A percentile compares a stretch with the other conserved stretches of the same genome.
phyloP scores from a whole-genome alignment of 768 basidiomycete genomes.

The Mycena polygramma region DNA sequence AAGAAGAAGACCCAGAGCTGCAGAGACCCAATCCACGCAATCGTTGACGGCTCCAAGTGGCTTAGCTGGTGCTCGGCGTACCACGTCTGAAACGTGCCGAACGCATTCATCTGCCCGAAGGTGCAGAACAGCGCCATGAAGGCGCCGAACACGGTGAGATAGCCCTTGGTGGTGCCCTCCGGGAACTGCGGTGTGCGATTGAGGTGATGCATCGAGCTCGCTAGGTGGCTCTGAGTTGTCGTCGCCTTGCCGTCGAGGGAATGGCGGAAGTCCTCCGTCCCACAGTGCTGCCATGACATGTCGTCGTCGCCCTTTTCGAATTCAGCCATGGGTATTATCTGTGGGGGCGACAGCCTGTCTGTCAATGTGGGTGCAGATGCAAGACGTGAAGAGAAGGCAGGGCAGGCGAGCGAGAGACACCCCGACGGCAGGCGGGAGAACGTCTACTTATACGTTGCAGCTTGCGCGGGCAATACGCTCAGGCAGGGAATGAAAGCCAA shows the following conservation, averaged over 20 bases:
- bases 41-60: conserved; percentile 62
- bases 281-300: conserved; percentile 39
- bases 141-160: conserved; percentile 71
- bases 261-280: conserved; percentile 37
- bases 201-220: conserved; percentile 30
- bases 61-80: conserved; percentile 72
- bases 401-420: conserved; percentile 8
- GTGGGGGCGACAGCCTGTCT: conserved; percentile 36
- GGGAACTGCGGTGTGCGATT: conserved; percentile 37
- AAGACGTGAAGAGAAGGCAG: background rate
- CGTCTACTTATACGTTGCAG: conserved; percentile 25
- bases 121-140: conserved; percentile 77
- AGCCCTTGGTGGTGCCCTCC: conserved; percentile 51
- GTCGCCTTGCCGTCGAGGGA: conserved; percentile 36
- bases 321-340: conserved; percentile 30
- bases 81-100: conserved; percentile 80
- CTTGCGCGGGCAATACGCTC: conserved; percentile 9
- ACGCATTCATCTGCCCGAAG: conserved; percentile 80
- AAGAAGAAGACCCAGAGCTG: conserved; percentile 82
- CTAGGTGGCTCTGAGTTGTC: conserved; percentile 34
- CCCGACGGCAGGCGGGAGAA: background rate
- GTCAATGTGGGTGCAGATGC: conserved; percentile 21
- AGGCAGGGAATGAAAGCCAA: conserved; percentile 28
- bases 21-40: conserved; percentile 80
- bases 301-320: conserved; percentile 32